Evolutionary conservation across 140 eudicot genomes (phyloP).

Genomic region (Oenanthe javanica): DNA sequence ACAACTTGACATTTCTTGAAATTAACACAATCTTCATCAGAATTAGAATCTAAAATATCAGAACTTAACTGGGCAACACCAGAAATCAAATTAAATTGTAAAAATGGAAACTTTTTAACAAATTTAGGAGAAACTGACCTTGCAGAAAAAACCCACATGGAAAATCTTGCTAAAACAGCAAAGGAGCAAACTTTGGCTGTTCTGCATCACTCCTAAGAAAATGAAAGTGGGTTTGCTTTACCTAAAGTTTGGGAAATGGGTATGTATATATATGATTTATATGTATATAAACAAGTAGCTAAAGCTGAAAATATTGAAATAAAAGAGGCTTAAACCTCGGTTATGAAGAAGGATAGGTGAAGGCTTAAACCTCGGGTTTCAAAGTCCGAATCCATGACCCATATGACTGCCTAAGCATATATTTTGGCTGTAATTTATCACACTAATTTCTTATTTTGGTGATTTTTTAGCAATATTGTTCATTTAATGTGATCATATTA

Average conservation of each 20-base stretch:
- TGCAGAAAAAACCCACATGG: slow-evolving; percentile 11
- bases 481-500: too few relatives aligned
- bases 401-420: background rate
- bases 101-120: slow-evolving; percentile 4
- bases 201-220: background rate
- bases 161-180: background rate
- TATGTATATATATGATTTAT: too few relatives aligned
- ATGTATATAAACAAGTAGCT: background rate
- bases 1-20: background rate
- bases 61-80: slow-evolving; percentile 35
- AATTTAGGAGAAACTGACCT: slow-evolving; percentile 31
- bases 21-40: slow-evolving; percentile 33
- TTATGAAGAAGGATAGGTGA: too few relatives aligned
- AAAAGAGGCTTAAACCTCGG: background rate
- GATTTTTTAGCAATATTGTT: too few relatives aligned
- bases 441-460: too few relatives aligned
- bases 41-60: slow-evolving; percentile 33
- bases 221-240: background rate
- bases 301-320: background rate
- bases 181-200: background rate
- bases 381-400: background rate
- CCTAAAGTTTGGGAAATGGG: background rate
- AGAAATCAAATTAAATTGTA: slow-evolving; percentile 32
- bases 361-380: background rate
- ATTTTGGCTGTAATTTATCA: too few relatives aligned